Evolutionary conservation across 495 filamentous ascomycete genomes (phyloP).

Genomic region (Trichoderma gamsii): DNA sequence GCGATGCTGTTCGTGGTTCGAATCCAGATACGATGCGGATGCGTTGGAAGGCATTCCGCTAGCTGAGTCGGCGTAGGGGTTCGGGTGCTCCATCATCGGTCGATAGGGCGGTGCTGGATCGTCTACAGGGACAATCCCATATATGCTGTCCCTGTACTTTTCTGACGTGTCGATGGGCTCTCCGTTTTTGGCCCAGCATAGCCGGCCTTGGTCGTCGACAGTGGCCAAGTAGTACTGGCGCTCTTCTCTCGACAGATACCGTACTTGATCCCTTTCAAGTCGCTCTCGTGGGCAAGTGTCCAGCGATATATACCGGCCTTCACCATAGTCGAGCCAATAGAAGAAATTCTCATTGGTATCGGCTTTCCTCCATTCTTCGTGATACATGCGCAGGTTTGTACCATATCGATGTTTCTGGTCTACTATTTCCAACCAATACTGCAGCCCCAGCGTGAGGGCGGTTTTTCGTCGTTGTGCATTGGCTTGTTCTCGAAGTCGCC

Average conservation of each 20-base stretch:
- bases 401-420: constrained; percentile 87
- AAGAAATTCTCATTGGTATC: constrained; percentile 86
- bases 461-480: constrained; percentile 44
- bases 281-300: constrained; percentile 55
- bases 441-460: constrained; percentile 76
- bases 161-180: constrained; percentile 65
- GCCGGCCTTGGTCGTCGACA: constrained; percentile 58
- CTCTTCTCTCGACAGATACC: constrained; percentile 70
- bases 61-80: constrained; percentile 16
- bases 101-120: constrained; percentile 52
- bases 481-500: constrained; percentile 38
- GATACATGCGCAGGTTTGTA: constrained; percentile 75
- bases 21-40: constrained; percentile 18
- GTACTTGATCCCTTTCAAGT: constrained; percentile 62
- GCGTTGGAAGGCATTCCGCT: background rate
- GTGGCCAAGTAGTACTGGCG: constrained; percentile 65
- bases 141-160: constrained; percentile 70
- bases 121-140: constrained; percentile 65
- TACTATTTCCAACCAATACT: constrained; percentile 92
- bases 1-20: constrained; percentile 32
- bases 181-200: constrained; percentile 77
- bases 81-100: constrained; percentile 21
- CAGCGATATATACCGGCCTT: constrained; percentile 54
- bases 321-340: constrained; percentile 88
- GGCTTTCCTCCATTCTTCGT: constrained; percentile 71